These are phyloP conservation scores for Pulveroboletus sp. DNA, from an alignment of 768 basidiomycete species.

Conservation along the genomic window DNA sequence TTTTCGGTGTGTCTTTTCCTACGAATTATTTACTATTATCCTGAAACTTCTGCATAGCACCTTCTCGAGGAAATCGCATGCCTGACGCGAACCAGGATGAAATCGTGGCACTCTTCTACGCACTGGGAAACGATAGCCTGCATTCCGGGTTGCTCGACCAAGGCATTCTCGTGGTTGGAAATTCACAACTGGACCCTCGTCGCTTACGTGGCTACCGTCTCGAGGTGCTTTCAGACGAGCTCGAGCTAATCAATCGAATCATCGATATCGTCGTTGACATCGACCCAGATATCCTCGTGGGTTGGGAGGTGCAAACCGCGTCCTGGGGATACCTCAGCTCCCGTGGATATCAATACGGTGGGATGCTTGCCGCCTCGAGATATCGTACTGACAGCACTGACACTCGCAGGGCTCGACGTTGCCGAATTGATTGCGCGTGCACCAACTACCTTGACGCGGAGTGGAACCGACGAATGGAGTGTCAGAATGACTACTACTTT, in stretches of 20 bases:
- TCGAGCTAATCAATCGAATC: slow-evolving; percentile 74
- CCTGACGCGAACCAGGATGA: slow-evolving; percentile 58
- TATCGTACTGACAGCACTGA: slow-evolving; percentile 3
- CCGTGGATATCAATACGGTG: slow-evolving; percentile 61
- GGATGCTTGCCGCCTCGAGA: background rate
- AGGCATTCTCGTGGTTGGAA: slow-evolving; percentile 55
- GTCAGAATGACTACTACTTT: slow-evolving; percentile 74
- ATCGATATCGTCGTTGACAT: slow-evolving; percentile 68
- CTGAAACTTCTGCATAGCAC: slow-evolving; percentile 38
- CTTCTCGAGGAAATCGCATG: slow-evolving; percentile 50
- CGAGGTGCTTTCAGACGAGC: slow-evolving; percentile 60
- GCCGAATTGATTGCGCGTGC: slow-evolving; percentile 75
- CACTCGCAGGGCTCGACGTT: slow-evolving; percentile 60
- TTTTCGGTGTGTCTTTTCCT: slow-evolving; percentile 63
- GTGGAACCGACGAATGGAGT: slow-evolving; percentile 63
- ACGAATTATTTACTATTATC: background rate
- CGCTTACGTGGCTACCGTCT: slow-evolving; percentile 42
- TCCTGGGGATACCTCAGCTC: slow-evolving; percentile 89
- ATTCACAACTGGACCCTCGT: slow-evolving; percentile 34
- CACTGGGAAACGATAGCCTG: slow-evolving; percentile 47
- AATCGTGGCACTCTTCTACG: slow-evolving; percentile 69
- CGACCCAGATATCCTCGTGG: slow-evolving; percentile 88
- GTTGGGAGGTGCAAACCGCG: slow-evolving; percentile 85
- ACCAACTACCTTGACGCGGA: slow-evolving; percentile 35
- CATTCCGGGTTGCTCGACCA: slow-evolving; percentile 25